Evolutionary conservation across 2,329 filamentous ascomycete species (phyloP).

Genomic region (Exserohilum turcica): DNA sequence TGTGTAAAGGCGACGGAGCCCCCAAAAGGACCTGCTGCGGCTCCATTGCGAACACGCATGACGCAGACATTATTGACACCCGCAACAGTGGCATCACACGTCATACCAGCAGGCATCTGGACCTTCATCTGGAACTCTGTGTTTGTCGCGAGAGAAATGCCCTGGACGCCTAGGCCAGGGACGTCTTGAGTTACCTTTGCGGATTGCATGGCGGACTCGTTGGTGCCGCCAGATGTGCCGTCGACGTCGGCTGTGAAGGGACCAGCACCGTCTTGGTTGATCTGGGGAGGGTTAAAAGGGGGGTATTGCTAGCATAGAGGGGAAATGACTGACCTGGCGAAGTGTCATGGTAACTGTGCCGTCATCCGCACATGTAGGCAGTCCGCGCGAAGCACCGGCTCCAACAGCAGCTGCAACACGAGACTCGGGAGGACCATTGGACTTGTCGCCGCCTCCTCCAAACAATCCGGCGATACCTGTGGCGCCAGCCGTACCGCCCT

Average conservation of each 20-base stretch:
- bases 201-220: constrained; percentile 63
- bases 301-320: neutral
- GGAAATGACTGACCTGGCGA: constrained; percentile 55
- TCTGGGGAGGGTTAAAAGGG: constrained; percentile 21
- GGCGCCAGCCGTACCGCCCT: constrained; percentile 29
- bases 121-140: constrained; percentile 69
- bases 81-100: constrained; percentile 65
- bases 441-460: constrained; percentile 54
- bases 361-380: constrained; percentile 66
- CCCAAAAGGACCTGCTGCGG: constrained; percentile 69
- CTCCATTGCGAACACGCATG: constrained; percentile 66
- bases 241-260: constrained; percentile 67
- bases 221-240: constrained; percentile 66
- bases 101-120: constrained; percentile 71
- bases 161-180: constrained; percentile 62
- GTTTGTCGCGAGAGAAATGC: constrained; percentile 62
- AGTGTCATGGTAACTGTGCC: constrained; percentile 67
- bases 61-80: constrained; percentile 68
- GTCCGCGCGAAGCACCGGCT: constrained; percentile 57
- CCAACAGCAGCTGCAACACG: constrained; percentile 62
- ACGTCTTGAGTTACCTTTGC: constrained; percentile 66
- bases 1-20: constrained; percentile 70
- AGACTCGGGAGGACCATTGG: constrained; percentile 55
- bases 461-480: constrained; percentile 40
- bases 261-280: constrained; percentile 74